Evolutionary conservation across 2,329 filamentous ascomycete species (phyloP).

Genomic region (Penicillium frequentans): DNA sequence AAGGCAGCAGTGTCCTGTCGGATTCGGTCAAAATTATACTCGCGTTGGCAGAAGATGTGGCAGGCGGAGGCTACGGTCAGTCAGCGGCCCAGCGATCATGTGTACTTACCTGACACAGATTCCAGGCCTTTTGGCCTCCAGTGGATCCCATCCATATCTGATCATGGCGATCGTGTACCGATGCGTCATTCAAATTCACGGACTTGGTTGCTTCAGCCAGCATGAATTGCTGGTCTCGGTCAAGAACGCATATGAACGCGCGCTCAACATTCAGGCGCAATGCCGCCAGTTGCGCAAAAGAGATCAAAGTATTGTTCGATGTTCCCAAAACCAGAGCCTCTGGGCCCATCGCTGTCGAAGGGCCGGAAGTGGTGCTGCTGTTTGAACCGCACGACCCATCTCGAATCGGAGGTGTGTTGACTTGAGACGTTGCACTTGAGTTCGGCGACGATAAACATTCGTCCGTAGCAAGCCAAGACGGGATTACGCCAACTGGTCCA

Average conservation of each 20-base stretch:
- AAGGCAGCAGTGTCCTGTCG: constrained; percentile 37
- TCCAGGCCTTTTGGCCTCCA: constrained; percentile 35
- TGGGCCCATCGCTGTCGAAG: constrained; percentile 18
- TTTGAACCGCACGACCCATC: constrained; percentile 13
- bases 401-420: constrained; percentile 5
- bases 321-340: constrained; percentile 31
- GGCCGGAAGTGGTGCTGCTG: constrained; percentile 9
- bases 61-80: not conserved
- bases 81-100: not conserved
- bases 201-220: constrained; percentile 52
- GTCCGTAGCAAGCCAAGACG: constrained; percentile 14
- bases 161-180: constrained; percentile 31
- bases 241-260: constrained; percentile 47
- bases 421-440: not conserved
- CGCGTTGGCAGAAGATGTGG: not conserved
- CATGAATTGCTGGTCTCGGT: constrained; percentile 50
- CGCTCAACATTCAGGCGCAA: constrained; percentile 37
- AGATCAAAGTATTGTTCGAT: constrained; percentile 35
- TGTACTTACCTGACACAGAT: constrained; percentile 34
- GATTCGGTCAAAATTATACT: constrained; percentile 1
- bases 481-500: constrained; percentile 5
- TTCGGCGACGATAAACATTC: constrained; percentile 13
- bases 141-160: constrained; percentile 33
- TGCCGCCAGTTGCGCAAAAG: constrained; percentile 38
- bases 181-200: constrained; percentile 37